A percentile compares a stretch with the other conserved stretches of the same genome.
These are phyloP conservation scores for Penicillium fuscoglaucum DNA, from an alignment of 2,329 filamentous ascomycete species.

Conservation along the genomic window DNA sequence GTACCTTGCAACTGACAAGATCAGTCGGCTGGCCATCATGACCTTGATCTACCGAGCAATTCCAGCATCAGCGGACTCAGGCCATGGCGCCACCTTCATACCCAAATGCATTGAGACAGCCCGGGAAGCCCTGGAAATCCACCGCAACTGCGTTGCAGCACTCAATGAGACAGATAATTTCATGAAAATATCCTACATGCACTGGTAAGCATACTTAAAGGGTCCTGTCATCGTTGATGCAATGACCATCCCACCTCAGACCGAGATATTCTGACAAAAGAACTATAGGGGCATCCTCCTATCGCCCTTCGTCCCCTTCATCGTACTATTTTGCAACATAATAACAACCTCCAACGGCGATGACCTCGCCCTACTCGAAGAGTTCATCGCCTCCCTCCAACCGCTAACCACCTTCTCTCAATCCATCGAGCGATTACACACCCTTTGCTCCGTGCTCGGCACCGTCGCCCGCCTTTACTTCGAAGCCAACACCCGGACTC, in stretches of 20 bases:
- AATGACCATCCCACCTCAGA: background rate
- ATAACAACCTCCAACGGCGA: conserved; percentile 53
- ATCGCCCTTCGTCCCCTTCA: conserved; percentile 52
- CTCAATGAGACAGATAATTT: conserved; percentile 31
- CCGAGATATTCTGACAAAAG: background rate
- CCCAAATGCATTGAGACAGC: conserved; percentile 42
- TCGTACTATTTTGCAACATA: conserved; percentile 51
- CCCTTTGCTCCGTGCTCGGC: conserved; percentile 62
- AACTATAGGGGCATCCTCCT: conserved; percentile 40
- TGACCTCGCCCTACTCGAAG: conserved; percentile 57
- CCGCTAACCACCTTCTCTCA: conserved; percentile 56
- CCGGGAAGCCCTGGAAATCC: conserved; percentile 35
- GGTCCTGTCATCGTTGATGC: background rate
- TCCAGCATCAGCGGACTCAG: conserved; percentile 30
- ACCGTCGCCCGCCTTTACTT: conserved; percentile 64
- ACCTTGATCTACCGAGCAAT: conserved; percentile 45
- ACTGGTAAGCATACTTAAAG: conserved; percentile 31
- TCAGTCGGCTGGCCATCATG: conserved; percentile 39
- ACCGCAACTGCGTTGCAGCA: conserved; percentile 32
- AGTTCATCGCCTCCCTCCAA: conserved; percentile 59
- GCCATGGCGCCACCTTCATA: conserved; percentile 33
- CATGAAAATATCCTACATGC: conserved; percentile 37
- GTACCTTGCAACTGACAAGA: conserved; percentile 35
- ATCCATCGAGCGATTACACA: conserved; percentile 60
- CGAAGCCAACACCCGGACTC: conserved; percentile 60